These are phyloP conservation scores for Amanita inopinata DNA, from an alignment of 768 basidiomycete genomes.

Conservation along the genomic window DNA sequence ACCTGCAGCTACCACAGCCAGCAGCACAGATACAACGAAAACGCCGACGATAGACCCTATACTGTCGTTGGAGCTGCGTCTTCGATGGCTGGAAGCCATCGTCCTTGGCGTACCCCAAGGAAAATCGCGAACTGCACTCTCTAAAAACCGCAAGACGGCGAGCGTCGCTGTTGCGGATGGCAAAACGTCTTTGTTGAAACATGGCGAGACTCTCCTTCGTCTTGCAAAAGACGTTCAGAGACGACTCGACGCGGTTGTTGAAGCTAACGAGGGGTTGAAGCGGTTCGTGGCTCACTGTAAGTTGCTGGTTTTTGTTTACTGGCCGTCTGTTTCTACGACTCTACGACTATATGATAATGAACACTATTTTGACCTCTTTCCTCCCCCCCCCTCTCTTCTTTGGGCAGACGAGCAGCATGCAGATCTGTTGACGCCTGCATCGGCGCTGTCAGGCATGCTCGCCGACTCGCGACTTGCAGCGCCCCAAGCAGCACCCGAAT, in stretches of 20 bases:
- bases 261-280: slow-evolving; percentile 60
- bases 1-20: neutral
- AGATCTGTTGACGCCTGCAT: slow-evolving; percentile 63
- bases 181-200: slow-evolving; percentile 26
- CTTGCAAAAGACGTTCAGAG: slow-evolving; percentile 54
- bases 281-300: slow-evolving; percentile 70
- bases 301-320: slow-evolving; percentile 16
- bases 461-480: slow-evolving; percentile 23
- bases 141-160: slow-evolving; percentile 3
- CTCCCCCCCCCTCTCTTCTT: neutral
- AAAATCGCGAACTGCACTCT: too few species aligned
- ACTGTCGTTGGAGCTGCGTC: slow-evolving; percentile 62
- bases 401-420: slow-evolving; percentile 66
- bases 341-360: too few species aligned
- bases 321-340: too few species aligned
- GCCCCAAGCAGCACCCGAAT: slow-evolving; percentile 30
- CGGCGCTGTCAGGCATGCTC: slow-evolving; percentile 59
- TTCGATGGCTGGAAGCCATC: slow-evolving; percentile 76
- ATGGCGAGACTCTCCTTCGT: slow-evolving; percentile 46
- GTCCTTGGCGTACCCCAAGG: slow-evolving; percentile 35
- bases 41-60: slow-evolving; percentile 45
- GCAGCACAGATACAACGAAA: slow-evolving; percentile 9
- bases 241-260: slow-evolving; percentile 46
- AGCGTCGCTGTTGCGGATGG: slow-evolving; percentile 11
- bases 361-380: too few species aligned